Base-by-base conservation (phyloP, 1,284 basidiomycete genomes). In the Trichosporon ovoides region DNA sequence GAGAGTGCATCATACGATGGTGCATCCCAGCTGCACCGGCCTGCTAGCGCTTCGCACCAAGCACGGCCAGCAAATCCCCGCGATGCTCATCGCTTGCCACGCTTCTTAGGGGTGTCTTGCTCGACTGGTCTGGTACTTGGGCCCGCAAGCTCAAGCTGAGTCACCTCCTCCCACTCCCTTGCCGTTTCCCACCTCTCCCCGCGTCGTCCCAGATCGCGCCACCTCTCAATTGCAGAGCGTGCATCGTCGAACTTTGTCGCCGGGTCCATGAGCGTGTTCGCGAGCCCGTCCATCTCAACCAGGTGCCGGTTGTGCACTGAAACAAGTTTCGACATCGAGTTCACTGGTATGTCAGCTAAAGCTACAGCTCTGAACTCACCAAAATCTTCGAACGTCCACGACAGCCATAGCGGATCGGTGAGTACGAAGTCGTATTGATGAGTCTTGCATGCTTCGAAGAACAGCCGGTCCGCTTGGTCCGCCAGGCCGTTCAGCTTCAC, bases 331-430 rank as follows among this genome's bases (percentile, higher is more conserved):
- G 68, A 59, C 7, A 76, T 55, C 1, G 68, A 68, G 61, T 75
- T 60, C 52, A 76, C 73, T 75, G 19, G 14, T 18, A 31, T 40
- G 46, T 50, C 24, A 40, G 53, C 36, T 31, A 38, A 14, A 11
- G 2, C 5, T 3, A 18, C 6, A 34, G 2, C 20, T 11, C 14
- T 12, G 3, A 38, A 55, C 71, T 37, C 52, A 74, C 74, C 67
- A 53, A 76, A 73, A 38, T 63, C 58, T 49, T 74, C 69, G 11
- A 76, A 52, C 11, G 74, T 75, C 74, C 74, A 76, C n/a, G 70
- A 69, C 0, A 66, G 55, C 73, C 73, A 76, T 35, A 75, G 53
- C 7, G 73, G 72, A 16, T 72, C 71, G 2, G 58, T 36, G 33
- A 73, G 61, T 1, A 66, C 67, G 57, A 72, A 74, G 14, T 70